phyloP scores from a whole-genome alignment of 176 grass and related monocot genomes.

The Oryza glaberrima region DNA sequence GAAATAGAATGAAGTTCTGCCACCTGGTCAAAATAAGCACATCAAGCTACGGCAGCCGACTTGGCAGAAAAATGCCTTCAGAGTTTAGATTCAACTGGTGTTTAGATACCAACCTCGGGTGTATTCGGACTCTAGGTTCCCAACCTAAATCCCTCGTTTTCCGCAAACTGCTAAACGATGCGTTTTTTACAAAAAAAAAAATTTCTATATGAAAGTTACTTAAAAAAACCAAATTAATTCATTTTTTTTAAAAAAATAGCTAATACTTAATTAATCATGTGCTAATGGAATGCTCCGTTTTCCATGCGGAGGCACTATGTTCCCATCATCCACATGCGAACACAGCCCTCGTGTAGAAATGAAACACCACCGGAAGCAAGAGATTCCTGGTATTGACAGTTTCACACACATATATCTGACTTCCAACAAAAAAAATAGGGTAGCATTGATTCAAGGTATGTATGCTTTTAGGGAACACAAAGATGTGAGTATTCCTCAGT shows the following conservation, averaged over 20 bases:
- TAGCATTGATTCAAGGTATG: neutral
- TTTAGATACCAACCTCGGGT: neutral
- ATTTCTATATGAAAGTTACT: too few relatives aligned
- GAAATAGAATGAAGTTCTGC: neutral
- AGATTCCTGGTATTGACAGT: neutral
- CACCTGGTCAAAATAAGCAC: neutral
- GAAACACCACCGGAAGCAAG: neutral
- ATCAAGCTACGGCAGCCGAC: neutral
- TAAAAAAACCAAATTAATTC: too few relatives aligned
- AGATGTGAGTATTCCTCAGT: slow-evolving; percentile 26
- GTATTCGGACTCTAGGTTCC: too few relatives aligned
- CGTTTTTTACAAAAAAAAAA: too few relatives aligned
- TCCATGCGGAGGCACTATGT: too few relatives aligned
- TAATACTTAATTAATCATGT: too few relatives aligned
- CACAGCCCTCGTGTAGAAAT: neutral
- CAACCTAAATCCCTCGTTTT: too few relatives aligned
- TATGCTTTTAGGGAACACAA: slow-evolving; percentile 16
- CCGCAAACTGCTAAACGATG: too few relatives aligned
- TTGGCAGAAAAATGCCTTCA: neutral
- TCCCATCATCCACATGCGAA: too few relatives aligned
- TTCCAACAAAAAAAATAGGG: neutral
- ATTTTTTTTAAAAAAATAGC: too few relatives aligned
- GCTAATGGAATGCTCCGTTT: too few relatives aligned
- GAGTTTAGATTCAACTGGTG: neutral
- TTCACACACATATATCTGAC: neutral